phyloP scores from a whole-genome alignment of 768 basidiomycete genomes.

The Clathrus columnatus region DNA sequence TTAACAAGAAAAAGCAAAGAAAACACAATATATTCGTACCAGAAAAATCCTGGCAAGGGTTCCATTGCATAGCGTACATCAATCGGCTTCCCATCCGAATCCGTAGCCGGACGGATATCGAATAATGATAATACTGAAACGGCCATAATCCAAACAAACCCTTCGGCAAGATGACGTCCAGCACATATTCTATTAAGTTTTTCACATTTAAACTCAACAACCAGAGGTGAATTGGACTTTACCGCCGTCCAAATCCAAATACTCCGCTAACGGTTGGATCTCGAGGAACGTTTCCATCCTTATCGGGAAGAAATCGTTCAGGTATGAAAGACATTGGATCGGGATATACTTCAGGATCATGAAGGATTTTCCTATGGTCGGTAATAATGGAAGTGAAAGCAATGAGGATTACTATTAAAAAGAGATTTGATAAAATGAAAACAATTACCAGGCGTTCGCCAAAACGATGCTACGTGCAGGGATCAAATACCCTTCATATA shows the following conservation, averaged over 20 bases:
- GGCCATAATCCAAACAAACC: conserved; percentile 37
- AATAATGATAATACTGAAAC: conserved; percentile 38
- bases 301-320: conserved; percentile 4
- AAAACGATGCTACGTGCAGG: background rate
- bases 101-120: conserved; percentile 33
- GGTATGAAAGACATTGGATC: conserved; percentile 3
- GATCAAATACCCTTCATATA: background rate
- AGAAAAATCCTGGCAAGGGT: background rate
- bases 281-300: conserved; percentile 2
- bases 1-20: background rate
- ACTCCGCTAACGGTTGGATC: background rate
- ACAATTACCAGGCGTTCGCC: conserved; percentile 1
- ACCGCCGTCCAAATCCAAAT: background rate
- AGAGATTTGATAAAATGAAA: background rate
- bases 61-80: conserved; percentile 4
- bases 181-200: conserved; percentile 34
- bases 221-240: too few species aligned
- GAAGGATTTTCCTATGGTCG: conserved; percentile 4
- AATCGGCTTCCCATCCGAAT: conserved; percentile 20
- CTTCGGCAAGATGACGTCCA: conserved; percentile 44
- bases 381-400: too few species aligned
- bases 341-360: conserved; percentile 4
- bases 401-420: background rate
- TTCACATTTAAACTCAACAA: too few species aligned
- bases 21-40: background rate